These are phyloP conservation scores for Biscogniauxia marginata DNA, from an alignment of 2,329 filamentous ascomycete species.

Conservation along the genomic window DNA sequence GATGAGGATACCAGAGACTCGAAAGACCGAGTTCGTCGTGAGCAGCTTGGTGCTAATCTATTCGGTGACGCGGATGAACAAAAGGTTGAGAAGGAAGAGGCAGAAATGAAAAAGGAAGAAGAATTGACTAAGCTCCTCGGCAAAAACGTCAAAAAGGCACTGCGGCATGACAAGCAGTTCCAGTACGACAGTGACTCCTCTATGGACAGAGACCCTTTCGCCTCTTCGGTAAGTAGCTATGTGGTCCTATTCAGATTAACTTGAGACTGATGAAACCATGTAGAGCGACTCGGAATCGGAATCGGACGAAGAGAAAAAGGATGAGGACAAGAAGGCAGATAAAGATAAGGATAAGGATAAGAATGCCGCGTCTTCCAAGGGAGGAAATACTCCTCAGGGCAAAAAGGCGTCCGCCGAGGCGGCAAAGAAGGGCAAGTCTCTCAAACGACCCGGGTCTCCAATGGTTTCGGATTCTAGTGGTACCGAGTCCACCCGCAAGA, in stretches of 20 bases:
- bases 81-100: slow-evolving; percentile 71
- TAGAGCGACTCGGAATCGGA: slow-evolving; percentile 41
- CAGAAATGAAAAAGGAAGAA: slow-evolving; percentile 67
- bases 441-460: slow-evolving; percentile 85
- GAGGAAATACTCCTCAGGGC: slow-evolving; percentile 56
- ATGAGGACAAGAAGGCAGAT: slow-evolving; percentile 59
- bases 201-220: slow-evolving; percentile 50
- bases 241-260: slow-evolving; percentile 9
- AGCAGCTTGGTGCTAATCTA: slow-evolving; percentile 83
- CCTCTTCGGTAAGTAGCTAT: slow-evolving; percentile 42
- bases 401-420: slow-evolving; percentile 47
- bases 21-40: slow-evolving; percentile 70
- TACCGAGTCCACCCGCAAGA: slow-evolving; percentile 81
- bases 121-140: slow-evolving; percentile 68
- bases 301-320: slow-evolving; percentile 52
- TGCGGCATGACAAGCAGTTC: slow-evolving; percentile 81
- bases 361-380: slow-evolving; percentile 57
- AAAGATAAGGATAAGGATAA: slow-evolving; percentile 58
- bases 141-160: slow-evolving; percentile 74
- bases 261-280: slow-evolving; percentile 20
- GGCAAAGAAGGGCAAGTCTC: slow-evolving; percentile 56
- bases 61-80: slow-evolving; percentile 71
- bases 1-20: slow-evolving; percentile 78
- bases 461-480: slow-evolving; percentile 88
- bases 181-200: slow-evolving; percentile 75